Base-by-base conservation (phyloP, 768 basidiomycete genomes). In the Phallus indusiatus region DNA sequence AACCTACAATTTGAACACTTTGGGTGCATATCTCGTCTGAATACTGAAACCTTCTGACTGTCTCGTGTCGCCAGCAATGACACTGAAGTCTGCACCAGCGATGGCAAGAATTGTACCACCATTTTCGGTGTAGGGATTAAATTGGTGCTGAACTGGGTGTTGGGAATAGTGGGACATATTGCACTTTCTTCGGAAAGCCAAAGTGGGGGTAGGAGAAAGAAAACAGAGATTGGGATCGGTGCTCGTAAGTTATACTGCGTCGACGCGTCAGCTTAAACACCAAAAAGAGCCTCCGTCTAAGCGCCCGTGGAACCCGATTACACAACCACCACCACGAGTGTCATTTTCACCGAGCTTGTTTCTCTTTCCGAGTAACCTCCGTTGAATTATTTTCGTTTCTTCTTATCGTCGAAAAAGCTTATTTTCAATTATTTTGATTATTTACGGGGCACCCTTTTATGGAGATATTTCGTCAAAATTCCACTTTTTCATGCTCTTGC, bases 21-120 rank as follows among this genome's bases (percentile, higher is more conserved):
- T 95, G 47, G 93, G 86, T 8, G 93, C 93, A 72, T 96, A 97
- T 71, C 95, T 81, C 61, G 95, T 96, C 78, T 99, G 95, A 71
- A 99, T 99, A 69, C 77, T 89, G 74, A 90, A 98, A n/a, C 95
- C 95, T 70, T 94, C 90, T 64, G 86, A 92, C 76, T 98, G 96
- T 59, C 95, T 78, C 48, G 95, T 99, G 74, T 99, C 95, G 54
- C 94, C 91, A 5, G 96, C 94, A 67, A 97, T 89, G 69, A 98
- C 93, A 61, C 82, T 81, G 71, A 98, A 98, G 71, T 94, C 90
- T 49, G 83, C 81, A 55, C 95, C 96, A 5, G 94, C 92, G 69
- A 98, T 90, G 68, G 90, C 90, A 66, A 99, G 84, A 73, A 97
- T 95, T 18, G 94, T 94, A 24, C 96, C 95, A 33, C 95, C 95